Evolutionary conservation across 257 asterid genomes (phyloP).

Genomic region (Anisodus acutangulus): DNA sequence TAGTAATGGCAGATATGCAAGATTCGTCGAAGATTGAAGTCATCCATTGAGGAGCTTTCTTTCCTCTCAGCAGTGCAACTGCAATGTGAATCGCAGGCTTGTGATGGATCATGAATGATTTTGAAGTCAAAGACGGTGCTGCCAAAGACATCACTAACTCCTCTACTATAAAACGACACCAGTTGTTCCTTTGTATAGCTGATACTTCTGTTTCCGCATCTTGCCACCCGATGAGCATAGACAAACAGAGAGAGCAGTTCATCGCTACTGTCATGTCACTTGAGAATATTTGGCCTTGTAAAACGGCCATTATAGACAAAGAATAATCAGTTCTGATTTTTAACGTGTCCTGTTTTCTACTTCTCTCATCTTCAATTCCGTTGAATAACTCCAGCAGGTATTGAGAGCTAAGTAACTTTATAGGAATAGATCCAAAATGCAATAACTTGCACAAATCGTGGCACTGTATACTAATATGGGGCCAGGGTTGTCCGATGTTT

Average conservation of each 20-base stretch:
- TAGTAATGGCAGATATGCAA: conserved; percentile 52
- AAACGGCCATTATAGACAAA: conserved; percentile 54
- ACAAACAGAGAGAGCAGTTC: conserved; percentile 73
- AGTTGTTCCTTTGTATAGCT: conserved; percentile 41
- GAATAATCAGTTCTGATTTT: conserved; percentile 56
- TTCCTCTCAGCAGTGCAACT: conserved; percentile 61
- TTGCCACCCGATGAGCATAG: conserved; percentile 63
- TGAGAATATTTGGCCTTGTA: conserved; percentile 75
- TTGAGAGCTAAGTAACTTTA: conserved; percentile 69
- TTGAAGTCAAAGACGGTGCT: conserved; percentile 61
- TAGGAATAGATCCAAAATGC: conserved; percentile 77
- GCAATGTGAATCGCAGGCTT: conserved; percentile 72
- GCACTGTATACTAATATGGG: conserved; percentile 67
- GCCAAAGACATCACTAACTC: conserved; percentile 78
- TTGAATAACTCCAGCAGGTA: conserved; percentile 72
- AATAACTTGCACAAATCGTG: conserved; percentile 78
- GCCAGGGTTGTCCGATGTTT: conserved; percentile 40
- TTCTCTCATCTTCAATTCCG: conserved; percentile 48
- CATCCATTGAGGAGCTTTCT: conserved; percentile 64
- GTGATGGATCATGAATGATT: conserved; percentile 53
- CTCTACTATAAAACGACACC: conserved; percentile 87
- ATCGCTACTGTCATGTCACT: conserved; percentile 62
- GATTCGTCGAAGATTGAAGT: conserved; percentile 62
- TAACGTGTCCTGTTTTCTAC: conserved; percentile 42
- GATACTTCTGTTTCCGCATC: conserved; percentile 46